Conservation (phyloP, 768 basidiomycete species). For the Macrolepiota fuliginosa region DNA sequence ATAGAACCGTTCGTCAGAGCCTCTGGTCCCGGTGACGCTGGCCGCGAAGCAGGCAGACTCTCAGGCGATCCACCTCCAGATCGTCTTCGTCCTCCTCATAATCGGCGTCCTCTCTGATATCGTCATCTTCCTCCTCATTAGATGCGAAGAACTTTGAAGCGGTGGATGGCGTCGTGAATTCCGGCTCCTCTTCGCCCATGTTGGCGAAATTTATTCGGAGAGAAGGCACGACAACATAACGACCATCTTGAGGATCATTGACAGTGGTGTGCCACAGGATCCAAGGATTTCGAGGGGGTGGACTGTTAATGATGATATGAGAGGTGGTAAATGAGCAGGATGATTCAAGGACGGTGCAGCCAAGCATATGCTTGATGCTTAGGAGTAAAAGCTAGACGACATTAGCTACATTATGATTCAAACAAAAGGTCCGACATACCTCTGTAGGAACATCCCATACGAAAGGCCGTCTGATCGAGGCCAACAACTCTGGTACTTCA, state of each 20-base stretch:
- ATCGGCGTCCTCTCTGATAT: constrained; percentile 12
- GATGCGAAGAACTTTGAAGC: constrained; percentile 6
- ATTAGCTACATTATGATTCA: neutral
- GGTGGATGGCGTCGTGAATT: neutral
- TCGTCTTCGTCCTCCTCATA: constrained; percentile 19
- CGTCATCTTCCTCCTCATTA: constrained; percentile 15
- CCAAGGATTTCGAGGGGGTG: constrained; percentile 39
- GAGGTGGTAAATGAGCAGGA: constrained; percentile 36
- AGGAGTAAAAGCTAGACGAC: constrained; percentile 30
- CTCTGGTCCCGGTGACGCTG: constrained; percentile 17
- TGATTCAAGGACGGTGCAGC: too few relatives aligned
- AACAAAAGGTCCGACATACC: constrained; percentile 31
- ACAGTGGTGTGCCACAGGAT: constrained; percentile 32
- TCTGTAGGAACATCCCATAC: constrained; percentile 52
- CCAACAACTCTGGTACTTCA: constrained; percentile 27
- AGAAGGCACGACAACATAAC: constrained; percentile 29
- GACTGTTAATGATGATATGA: constrained; percentile 42
- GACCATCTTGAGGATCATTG: constrained; percentile 35
- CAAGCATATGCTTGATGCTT: constrained; percentile 17
- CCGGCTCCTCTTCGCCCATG: neutral
- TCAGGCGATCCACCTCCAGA: constrained; percentile 5
- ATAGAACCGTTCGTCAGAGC: constrained; percentile 20
- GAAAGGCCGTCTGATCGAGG: constrained; percentile 36
- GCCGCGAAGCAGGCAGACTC: constrained; percentile 14
- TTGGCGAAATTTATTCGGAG: constrained; percentile 25